Evolutionary conservation across 257 asterid species (phyloP).

Genomic region (Salvia rosmarinus): DNA sequence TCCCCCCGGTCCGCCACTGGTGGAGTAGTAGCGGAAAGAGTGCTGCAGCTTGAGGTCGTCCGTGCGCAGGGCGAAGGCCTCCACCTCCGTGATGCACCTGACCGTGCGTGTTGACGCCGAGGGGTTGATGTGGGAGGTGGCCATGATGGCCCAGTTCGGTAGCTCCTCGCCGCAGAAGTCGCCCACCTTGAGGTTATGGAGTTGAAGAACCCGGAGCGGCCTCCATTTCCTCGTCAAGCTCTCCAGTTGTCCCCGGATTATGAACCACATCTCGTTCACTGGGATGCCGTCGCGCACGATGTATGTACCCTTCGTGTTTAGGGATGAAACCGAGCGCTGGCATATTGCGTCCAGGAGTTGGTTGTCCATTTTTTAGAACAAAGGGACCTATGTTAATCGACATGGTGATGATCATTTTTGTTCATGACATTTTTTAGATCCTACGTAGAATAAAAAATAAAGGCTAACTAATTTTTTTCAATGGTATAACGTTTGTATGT

Average conservation of each 20-base stretch:
- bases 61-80: slow-evolving; percentile 85
- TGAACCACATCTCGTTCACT: slow-evolving; percentile 82
- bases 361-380: slow-evolving; percentile 88
- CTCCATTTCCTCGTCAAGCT: slow-evolving; percentile 92
- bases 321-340: slow-evolving; percentile 73
- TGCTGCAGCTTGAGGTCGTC: slow-evolving; percentile 83
- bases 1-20: slow-evolving; percentile 95
- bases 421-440: too few relatives aligned
- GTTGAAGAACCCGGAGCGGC: slow-evolving; percentile 78
- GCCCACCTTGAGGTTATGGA: slow-evolving; percentile 72
- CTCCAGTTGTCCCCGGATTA: slow-evolving; percentile 81
- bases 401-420: too few relatives aligned
- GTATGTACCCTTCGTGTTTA: slow-evolving; percentile 74
- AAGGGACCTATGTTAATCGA: slow-evolving; percentile 60
- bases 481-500: too few relatives aligned
- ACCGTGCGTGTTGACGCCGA: slow-evolving; percentile 87
- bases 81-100: slow-evolving; percentile 67
- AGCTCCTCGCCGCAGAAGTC: slow-evolving; percentile 92
- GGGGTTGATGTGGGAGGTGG: slow-evolving; percentile 52
- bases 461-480: too few relatives aligned
- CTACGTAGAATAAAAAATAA: too few relatives aligned
- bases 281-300: slow-evolving; percentile 90
- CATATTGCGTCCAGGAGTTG: slow-evolving; percentile 86
- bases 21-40: slow-evolving; percentile 83
- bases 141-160: slow-evolving; percentile 85